Base-by-base conservation (phyloP, 2,329 filamentous ascomycete species). In the Colletotrichum liriopes region DNA sequence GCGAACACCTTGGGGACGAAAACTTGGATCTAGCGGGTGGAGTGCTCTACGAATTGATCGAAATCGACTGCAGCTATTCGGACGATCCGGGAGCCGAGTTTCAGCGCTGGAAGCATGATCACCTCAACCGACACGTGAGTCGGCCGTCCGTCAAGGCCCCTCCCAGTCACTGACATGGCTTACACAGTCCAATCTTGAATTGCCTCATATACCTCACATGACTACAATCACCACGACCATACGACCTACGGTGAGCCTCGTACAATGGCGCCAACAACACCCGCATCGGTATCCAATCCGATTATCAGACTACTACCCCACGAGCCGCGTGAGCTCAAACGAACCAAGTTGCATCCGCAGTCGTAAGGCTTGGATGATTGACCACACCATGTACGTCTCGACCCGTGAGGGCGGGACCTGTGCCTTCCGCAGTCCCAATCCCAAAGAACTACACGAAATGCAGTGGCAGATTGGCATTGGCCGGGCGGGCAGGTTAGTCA, bases 121-220 rank as follows among this genome's bases (percentile, higher is more conserved):
- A 86, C 70, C 78, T 85, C 76, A 82, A 79, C 29, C 81, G 84
- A 80, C 81, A 85, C 77, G 84, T 84, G 65, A 74, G 81, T 51
- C 39, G 41, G 47, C 7, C 26, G 55, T 23, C 18, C 29, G 5
- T 6, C 23, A 47, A 39, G 7, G 4, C 35, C 11, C 54, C 26
- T 55, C 12, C 11, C 29, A 32, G n/a, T 26, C 9, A 23, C 59
- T 76, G 52, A 77, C 61, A 41, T 4, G 45, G 7, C 8, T 43
- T 9, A n/a, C 43, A 11, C 59, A 85, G 83, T 76, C 78, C 16
- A 82, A 85, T 58, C 79, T 86, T 37, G 82, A 84, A 66, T 81
- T 86, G 49, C 84, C 84, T 54, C 84, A 86, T 67, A 79, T 85
- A n/a, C 84, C 84, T 16, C 84, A 86, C 74, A 83, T 86, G 75